A percentile compares a stretch with the other conserved stretches of the same genome.
Conservation (phyloP, 306 rosid species). For the Pueraria montana region DNA sequence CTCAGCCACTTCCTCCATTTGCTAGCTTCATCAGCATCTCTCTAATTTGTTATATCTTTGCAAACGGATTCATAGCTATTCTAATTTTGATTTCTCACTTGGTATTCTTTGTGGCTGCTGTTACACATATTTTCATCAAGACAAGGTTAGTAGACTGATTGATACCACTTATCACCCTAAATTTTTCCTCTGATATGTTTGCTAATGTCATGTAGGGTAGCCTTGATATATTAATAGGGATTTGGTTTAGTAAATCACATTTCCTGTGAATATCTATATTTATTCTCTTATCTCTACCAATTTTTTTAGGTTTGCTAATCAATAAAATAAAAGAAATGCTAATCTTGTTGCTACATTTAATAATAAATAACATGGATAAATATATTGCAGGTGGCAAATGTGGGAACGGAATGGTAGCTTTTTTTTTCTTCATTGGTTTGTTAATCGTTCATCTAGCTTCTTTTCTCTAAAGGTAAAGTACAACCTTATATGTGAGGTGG, state of each 20-base stretch:
- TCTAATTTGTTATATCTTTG: constrained; percentile 80
- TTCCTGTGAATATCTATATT: constrained; percentile 37
- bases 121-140: constrained; percentile 82
- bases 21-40: constrained; percentile 77
- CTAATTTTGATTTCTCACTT: constrained; percentile 77
- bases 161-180: constrained; percentile 18
- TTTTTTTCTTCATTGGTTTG: constrained; percentile 57
- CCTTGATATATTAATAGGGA: constrained; percentile 21
- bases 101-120: constrained; percentile 80
- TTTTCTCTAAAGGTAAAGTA: constrained; percentile 77
- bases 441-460: constrained; percentile 60
- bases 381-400: constrained; percentile 81
- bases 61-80: constrained; percentile 78
- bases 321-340: constrained; percentile 25
- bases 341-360: neutral
- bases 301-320: constrained; percentile 28
- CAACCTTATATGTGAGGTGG: constrained; percentile 29
- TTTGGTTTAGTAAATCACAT: constrained; percentile 36
- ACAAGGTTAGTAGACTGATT: constrained; percentile 72
- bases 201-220: neutral
- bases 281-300: constrained; percentile 37
- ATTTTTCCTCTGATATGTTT: constrained; percentile 22
- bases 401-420: constrained; percentile 62
- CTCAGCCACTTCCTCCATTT: constrained; percentile 80
- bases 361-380: constrained; percentile 43